Conservation (phyloP, 345 rosid species). For the Eucalyptus decipiens region DNA sequence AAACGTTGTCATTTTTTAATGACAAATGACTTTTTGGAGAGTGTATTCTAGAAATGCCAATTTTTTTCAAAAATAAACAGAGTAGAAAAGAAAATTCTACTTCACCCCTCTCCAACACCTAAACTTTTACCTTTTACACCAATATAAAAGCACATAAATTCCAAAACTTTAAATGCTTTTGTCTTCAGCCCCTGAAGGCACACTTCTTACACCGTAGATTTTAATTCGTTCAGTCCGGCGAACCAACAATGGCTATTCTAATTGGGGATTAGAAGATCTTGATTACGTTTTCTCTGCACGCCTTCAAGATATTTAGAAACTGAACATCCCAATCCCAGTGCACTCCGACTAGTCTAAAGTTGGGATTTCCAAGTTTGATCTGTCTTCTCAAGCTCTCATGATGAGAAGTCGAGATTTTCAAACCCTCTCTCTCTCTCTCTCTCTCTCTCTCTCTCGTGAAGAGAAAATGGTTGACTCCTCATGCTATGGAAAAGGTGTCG, state of each 20-base stretch:
- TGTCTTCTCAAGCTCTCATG: not conserved
- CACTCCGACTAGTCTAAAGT: not conserved
- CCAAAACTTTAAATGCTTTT: too few species aligned
- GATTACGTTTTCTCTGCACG: too few species aligned
- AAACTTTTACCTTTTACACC: not conserved
- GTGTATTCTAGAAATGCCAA: not conserved
- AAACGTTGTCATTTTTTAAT: not conserved
- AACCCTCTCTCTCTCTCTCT: not conserved
- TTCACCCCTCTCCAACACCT: not conserved
- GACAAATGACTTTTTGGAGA: not conserved
- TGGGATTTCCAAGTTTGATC: not conserved
- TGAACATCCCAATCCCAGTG: not conserved
- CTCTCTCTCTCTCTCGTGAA: not conserved
- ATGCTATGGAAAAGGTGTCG: not conserved
- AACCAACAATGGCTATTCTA: too few species aligned
- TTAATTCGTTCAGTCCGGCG: too few species aligned
- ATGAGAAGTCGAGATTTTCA: not conserved
- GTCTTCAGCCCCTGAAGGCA: too few species aligned
- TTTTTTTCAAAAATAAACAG: not conserved
- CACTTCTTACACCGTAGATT: too few species aligned
- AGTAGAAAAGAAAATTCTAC: not conserved
- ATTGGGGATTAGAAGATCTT: too few species aligned
- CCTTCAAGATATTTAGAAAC: too few species aligned
- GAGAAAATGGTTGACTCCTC: not conserved
- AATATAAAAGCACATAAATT: not conserved